Percentiles rank a stretch among this genome's conserved stretches.
phyloP scores from a whole-genome alignment of 768 basidiomycete genomes.

The Rhizopogon salebrosus region DNA sequence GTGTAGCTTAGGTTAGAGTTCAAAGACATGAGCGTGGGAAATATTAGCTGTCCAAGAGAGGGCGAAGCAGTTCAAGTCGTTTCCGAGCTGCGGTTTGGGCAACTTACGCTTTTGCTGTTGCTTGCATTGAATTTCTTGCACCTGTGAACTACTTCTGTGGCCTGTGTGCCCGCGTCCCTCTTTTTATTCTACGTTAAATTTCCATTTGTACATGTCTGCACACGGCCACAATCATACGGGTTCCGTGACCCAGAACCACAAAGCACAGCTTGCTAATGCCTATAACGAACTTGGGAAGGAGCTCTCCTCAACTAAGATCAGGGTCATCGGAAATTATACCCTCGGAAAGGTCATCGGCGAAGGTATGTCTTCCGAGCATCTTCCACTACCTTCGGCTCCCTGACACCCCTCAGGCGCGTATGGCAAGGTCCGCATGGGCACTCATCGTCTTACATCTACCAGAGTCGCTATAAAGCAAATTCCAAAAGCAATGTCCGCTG shows the following conservation, averaged over 20 bases:
- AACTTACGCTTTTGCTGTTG: constrained; percentile 3
- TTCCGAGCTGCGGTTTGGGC: too few relatives aligned
- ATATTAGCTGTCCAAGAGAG: too few relatives aligned
- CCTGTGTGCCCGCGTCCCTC: constrained; percentile 30
- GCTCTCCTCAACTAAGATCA: constrained; percentile 83
- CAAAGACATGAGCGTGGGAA: too few relatives aligned
- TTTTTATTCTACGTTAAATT: constrained; percentile 23
- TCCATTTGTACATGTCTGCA: constrained; percentile 37
- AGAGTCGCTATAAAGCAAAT: constrained; percentile 98
- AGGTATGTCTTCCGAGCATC: constrained; percentile 45
- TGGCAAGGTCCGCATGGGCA: constrained; percentile 92
- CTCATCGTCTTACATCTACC: constrained; percentile 86
- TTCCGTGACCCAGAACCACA: constrained; percentile 70
- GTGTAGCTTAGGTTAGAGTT: not conserved
- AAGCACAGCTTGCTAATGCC: constrained; percentile 86
- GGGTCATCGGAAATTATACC: constrained; percentile 92
- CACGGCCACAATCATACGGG: constrained; percentile 57
- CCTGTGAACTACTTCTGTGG: constrained; percentile 20
- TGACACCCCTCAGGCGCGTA: constrained; percentile 64
- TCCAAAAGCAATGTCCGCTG: constrained; percentile 86
- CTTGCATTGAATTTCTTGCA: constrained; percentile 11
- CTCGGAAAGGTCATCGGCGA: constrained; percentile 92
- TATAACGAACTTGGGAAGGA: constrained; percentile 98
- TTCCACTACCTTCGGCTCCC: constrained; percentile 2
- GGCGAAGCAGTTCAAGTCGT: too few relatives aligned